phyloP scores from a whole-genome alignment of 805 yeast genomes.

The Yarrowia sp. region DNA sequence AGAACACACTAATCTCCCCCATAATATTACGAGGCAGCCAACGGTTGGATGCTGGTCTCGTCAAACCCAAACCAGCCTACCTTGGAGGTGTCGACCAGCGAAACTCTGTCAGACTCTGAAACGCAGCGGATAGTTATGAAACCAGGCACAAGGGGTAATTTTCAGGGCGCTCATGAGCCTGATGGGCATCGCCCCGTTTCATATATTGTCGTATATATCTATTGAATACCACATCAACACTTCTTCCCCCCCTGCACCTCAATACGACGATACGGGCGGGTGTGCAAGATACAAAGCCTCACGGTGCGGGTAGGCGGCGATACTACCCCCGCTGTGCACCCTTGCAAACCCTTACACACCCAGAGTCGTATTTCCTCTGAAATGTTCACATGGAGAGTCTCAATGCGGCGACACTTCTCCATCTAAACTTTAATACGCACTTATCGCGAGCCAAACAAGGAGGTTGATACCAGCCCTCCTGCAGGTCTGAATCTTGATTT shows the following conservation, averaged over 20 bases:
- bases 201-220: too few relatives aligned
- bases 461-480: not conserved
- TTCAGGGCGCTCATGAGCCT: too few relatives aligned
- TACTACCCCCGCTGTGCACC: too few relatives aligned
- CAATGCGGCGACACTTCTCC: not conserved
- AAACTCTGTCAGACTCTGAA: not conserved
- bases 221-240: too few relatives aligned
- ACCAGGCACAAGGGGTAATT: not conserved
- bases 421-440: not conserved
- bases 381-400: not conserved
- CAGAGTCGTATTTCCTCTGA: not conserved
- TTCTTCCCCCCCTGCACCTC: not conserved
- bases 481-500: too few relatives aligned
- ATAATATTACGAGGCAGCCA: not conserved
- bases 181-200: too few relatives aligned
- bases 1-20: too few relatives aligned
- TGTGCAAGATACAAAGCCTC: not conserved
- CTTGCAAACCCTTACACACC: not conserved
- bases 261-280: not conserved
- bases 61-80: not conserved
- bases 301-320: not conserved
- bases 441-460: not conserved
- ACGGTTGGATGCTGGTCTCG: not conserved
- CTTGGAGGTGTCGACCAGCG: not conserved
- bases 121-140: not conserved